Evolutionary conservation across 441 rosid genomes (phyloP).

Genomic region (Dalechampia spathulata): DNA sequence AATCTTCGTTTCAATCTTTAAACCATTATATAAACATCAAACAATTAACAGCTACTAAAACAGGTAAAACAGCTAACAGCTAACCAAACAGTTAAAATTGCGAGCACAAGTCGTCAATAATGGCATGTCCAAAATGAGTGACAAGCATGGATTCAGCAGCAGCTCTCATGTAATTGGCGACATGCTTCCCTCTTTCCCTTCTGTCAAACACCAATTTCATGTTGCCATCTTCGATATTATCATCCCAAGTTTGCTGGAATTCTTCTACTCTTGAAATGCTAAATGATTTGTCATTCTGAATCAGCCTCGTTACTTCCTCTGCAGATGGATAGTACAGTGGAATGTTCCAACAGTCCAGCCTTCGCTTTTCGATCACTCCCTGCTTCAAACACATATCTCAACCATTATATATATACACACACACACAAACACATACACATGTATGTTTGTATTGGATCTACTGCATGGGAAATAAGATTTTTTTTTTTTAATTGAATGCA

Average conservation of each 20-base stretch:
- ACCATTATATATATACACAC: too few relatives aligned
- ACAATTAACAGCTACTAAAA: too few relatives aligned
- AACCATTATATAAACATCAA: too few relatives aligned
- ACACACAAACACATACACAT: too few relatives aligned
- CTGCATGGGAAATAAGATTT: too few relatives aligned
- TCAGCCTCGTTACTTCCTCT: neutral
- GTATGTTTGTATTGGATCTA: too few relatives aligned
- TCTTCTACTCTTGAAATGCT: neutral
- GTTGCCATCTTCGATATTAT: neutral
- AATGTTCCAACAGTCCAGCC: neutral
- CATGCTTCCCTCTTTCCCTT: neutral
- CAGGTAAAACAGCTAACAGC: too few relatives aligned
- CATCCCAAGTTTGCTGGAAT: slow-evolving; percentile 1
- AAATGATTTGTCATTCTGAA: neutral
- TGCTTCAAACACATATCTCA: neutral
- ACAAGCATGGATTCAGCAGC: slow-evolving; percentile 1
- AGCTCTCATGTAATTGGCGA: neutral
- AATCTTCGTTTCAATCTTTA: too few relatives aligned
- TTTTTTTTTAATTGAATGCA: too few relatives aligned
- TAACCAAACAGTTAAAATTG: too few relatives aligned
- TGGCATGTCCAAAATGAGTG: neutral
- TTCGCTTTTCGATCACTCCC: neutral
- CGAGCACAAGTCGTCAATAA: slow-evolving; percentile 4
- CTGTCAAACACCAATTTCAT: neutral
- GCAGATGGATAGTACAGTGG: neutral